Evolutionary conservation across 805 yeast species (phyloP), one percentile per base, ranked within the genome.

Genomic region (Ogataea haglerorum): DNA sequence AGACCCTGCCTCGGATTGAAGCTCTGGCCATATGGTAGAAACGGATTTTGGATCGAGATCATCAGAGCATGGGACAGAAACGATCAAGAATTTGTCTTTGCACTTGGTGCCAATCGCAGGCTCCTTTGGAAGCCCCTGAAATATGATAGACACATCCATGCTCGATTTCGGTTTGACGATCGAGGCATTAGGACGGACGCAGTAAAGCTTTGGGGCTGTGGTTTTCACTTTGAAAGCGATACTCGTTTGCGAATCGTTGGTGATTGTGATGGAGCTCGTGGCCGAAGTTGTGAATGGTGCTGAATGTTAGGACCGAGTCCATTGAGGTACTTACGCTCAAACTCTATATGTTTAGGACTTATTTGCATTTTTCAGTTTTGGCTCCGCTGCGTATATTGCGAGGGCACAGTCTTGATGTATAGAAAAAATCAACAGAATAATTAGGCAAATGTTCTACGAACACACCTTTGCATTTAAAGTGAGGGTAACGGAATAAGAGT

Each of bases 221-320:
- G 99, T 91, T 69, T 91, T 93, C 59, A 93, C 97, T 70, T 93
- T 93, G 74, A 88, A 93, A 22, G 96, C 96, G 55, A 78, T 66
- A 23, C 79, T 68, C 40, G 71, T 70, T 12, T 76, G 63, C 17
- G 61, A 46, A 53, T 80, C 82, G 62, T 85, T 84, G 29, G 70
- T 61, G 49, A 81, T 72, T 32, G 67, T 62, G 54, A 81, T 69
- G 42, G 70, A 66, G 59, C 81, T 83, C 13, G 93, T 82, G 30
- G 82, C 75, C 51, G 84, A 80, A 53, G 76, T 73, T 51, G 85
- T 76, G 61, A 87, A 80, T 31, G 95, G 88, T 46, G 90, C 95
- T 83, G 17, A 13, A 5, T 8, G 30, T 34, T 37, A 27, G 48
- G 25, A 23, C 26, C 26, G 15, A 5, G 13, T 30, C 19, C 13